These are phyloP conservation scores for Gossypium anomalum DNA, from an alignment of 345 rosid species.

Conservation along the genomic window DNA sequence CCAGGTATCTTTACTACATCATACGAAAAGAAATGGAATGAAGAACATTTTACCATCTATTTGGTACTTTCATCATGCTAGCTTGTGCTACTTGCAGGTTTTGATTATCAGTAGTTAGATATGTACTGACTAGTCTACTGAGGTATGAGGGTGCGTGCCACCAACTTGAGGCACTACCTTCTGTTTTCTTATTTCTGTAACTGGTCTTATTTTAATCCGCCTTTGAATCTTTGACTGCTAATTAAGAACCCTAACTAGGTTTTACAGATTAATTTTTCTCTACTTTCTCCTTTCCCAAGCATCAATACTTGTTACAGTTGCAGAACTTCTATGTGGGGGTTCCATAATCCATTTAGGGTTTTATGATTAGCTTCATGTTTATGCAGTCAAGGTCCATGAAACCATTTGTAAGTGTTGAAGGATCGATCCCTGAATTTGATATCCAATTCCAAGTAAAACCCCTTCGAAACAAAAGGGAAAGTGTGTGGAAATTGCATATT, in stretches of 20 bases:
- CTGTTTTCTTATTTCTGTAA: too few relatives aligned
- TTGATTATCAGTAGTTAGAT: background rate
- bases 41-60: background rate
- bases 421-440: background rate
- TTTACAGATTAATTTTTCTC: background rate
- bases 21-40: background rate
- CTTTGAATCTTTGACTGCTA: constrained; percentile 7
- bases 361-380: background rate
- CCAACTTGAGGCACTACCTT: background rate
- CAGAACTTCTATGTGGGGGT: background rate
- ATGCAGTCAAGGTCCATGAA: background rate
- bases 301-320: background rate
- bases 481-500: background rate
- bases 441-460: background rate
- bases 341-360: constrained; percentile 10
- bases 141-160: background rate
- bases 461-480: background rate
- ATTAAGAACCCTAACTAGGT: constrained; percentile 16
- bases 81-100: constrained; percentile 2
- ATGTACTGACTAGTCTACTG: background rate
- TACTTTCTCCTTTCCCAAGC: background rate
- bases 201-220: background rate
- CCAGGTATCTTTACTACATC: background rate
- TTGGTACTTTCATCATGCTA: constrained; percentile 8
- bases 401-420: background rate